Conservation (phyloP, 2,329 filamentous ascomycete species). For the Epichloe brachyelytri region DNA sequence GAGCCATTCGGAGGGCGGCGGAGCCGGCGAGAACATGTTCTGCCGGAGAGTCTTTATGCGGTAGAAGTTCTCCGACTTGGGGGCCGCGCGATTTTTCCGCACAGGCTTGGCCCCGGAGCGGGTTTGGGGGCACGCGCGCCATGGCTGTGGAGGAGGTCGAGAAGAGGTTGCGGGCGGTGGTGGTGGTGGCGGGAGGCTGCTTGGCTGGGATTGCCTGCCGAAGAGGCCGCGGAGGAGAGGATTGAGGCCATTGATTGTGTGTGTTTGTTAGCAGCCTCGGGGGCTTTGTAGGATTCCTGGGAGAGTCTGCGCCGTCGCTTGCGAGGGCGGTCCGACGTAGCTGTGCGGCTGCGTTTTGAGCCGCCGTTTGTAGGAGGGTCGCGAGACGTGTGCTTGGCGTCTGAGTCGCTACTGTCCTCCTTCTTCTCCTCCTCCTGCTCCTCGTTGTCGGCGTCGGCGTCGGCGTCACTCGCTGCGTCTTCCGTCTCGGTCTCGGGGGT, state of each 20-base stretch:
- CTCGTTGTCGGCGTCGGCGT: background rate
- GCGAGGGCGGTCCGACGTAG: background rate
- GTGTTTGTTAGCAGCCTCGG: background rate
- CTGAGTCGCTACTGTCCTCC: background rate
- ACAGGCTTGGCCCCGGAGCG: constrained; percentile 12
- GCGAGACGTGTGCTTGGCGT: background rate
- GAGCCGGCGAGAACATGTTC: constrained; percentile 37
- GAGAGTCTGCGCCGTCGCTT: background rate
- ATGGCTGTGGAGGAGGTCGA: constrained; percentile 19
- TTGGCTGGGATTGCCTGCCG: constrained; percentile 10
- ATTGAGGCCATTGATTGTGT: constrained; percentile 14
- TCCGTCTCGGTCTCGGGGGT: background rate
- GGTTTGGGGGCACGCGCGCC: constrained; percentile 17
- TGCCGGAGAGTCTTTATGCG: constrained; percentile 32
- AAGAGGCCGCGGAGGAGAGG: constrained; percentile 20
- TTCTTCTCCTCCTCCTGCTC: background rate
- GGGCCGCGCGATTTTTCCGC: constrained; percentile 15
- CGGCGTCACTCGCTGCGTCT: background rate
- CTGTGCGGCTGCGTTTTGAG: background rate
- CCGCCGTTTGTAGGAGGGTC: background rate
- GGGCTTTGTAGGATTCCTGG: background rate
- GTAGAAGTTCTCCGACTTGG: constrained; percentile 26
- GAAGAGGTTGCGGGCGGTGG: constrained; percentile 14
- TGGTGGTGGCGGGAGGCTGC: background rate
- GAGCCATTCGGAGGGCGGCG: constrained; percentile 75